Evolutionary conservation across 2,329 filamentous ascomycete species (phyloP).

Genomic region (Cladobotryum protrusum): DNA sequence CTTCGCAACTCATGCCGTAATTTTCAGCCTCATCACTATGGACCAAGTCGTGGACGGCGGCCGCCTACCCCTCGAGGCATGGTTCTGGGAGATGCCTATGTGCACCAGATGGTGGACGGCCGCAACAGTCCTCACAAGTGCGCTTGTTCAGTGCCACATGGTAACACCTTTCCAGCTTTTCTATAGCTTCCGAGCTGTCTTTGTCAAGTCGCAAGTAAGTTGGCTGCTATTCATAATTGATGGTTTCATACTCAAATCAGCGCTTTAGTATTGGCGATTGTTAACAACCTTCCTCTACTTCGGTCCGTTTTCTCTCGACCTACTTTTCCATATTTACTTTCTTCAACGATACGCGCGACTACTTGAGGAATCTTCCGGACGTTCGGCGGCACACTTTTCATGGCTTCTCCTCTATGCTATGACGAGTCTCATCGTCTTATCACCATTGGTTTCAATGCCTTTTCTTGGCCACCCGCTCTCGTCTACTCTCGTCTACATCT

Average conservation of each 20-base stretch:
- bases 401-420: conserved; percentile 89
- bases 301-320: conserved; percentile 85
- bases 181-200: conserved; percentile 91
- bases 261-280: conserved; percentile 83
- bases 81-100: conserved; percentile 98
- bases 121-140: conserved; percentile 79
- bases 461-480: conserved; percentile 93
- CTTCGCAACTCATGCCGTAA: neutral
- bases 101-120: conserved; percentile 97
- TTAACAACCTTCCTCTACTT: conserved; percentile 96
- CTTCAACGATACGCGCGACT: conserved; percentile 92
- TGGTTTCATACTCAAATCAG: neutral
- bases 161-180: conserved; percentile 93
- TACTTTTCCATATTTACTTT: conserved; percentile 98
- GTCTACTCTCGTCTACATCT: conserved; percentile 94
- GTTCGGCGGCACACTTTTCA: conserved; percentile 86
- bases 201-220: conserved; percentile 80
- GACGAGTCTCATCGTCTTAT: conserved; percentile 70
- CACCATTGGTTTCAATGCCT: conserved; percentile 82
- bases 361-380: conserved; percentile 88
- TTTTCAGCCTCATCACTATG: conserved; percentile 30
- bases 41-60: conserved; percentile 56
- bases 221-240: neutral
- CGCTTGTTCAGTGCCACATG: conserved; percentile 88
- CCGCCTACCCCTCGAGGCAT: conserved; percentile 80